A percentile compares a stretch with the other conserved stretches of the same genome.
These are phyloP conservation scores for Hygrocybe coccinea DNA, from an alignment of 768 basidiomycete species.

Conservation along the genomic window DNA sequence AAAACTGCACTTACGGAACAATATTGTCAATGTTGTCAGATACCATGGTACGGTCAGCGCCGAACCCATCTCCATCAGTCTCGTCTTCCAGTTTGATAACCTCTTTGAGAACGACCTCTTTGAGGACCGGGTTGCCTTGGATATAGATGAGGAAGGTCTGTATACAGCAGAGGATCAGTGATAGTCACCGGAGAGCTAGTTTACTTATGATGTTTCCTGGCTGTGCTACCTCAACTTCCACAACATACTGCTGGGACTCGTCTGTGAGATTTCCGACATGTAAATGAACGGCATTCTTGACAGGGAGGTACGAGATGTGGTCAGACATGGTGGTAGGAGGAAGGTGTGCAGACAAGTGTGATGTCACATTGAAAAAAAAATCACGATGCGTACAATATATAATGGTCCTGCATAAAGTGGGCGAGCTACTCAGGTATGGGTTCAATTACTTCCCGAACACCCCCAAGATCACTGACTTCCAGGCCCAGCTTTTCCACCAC, in stretches of 20 bases:
- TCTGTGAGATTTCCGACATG: background rate
- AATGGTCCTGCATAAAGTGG: background rate
- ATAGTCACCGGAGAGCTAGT: background rate
- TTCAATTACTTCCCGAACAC: background rate
- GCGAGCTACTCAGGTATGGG: too few relatives aligned
- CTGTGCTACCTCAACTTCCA: background rate
- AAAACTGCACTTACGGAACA: background rate
- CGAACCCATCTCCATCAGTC: background rate
- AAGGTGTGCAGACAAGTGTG: background rate
- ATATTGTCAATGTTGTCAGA: background rate
- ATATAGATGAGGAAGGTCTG: background rate
- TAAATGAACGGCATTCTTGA: background rate
- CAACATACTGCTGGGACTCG: background rate
- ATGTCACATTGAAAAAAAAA: background rate
- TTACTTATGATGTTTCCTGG: background rate
- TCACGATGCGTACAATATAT: background rate
- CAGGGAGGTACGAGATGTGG: background rate
- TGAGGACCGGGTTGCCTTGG: background rate
- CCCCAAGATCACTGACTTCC: background rate
- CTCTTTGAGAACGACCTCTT: background rate
- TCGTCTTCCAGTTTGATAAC: background rate
- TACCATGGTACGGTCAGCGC: background rate
- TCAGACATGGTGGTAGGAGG: background rate
- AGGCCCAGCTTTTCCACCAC: slow-evolving; percentile 7
- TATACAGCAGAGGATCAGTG: background rate